phyloP scores from a whole-genome alignment of 192 early-diverging fungal species.

The Backusella liffmaniae region DNA sequence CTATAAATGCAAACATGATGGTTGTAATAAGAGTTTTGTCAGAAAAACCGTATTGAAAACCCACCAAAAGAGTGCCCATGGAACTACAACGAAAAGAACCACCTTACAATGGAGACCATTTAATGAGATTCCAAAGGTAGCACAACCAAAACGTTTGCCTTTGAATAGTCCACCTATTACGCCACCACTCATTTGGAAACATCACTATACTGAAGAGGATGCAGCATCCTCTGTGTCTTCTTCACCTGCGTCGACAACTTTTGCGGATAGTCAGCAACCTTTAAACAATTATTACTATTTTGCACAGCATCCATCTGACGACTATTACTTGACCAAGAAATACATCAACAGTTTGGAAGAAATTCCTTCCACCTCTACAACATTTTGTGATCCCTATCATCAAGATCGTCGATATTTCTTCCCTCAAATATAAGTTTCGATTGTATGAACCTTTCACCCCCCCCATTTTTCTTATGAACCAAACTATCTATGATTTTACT shows the following conservation, averaged over 20 bases:
- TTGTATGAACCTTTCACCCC: not conserved
- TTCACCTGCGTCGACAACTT: not conserved
- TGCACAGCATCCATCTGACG: not conserved
- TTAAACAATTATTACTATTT: not conserved
- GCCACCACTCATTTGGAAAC: constrained; percentile 1
- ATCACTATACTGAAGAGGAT: constrained; percentile 9
- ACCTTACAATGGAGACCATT: constrained; percentile 34
- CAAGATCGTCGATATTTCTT: not conserved
- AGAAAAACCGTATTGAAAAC: constrained; percentile 54
- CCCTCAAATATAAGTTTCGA: not conserved
- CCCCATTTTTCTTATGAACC: not conserved
- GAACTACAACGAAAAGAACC: constrained; percentile 8
- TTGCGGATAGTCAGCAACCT: not conserved
- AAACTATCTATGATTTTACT: not conserved
- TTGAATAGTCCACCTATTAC: not conserved
- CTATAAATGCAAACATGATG: constrained; percentile 33
- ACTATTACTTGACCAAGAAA: not conserved
- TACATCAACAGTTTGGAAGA: constrained; percentile 5
- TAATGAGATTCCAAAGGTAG: constrained; percentile 19
- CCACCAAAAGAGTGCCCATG: constrained; percentile 38
- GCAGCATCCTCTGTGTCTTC: not conserved
- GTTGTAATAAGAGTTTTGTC: constrained; percentile 43
- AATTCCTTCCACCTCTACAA: not conserved
- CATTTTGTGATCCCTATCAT: not conserved
- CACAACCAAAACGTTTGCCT: not conserved